Percentiles rank a stretch among this genome's conserved stretches.
Conservation (phyloP, 441 rosid genomes). For the Arabidopsis hybrid region DNA sequence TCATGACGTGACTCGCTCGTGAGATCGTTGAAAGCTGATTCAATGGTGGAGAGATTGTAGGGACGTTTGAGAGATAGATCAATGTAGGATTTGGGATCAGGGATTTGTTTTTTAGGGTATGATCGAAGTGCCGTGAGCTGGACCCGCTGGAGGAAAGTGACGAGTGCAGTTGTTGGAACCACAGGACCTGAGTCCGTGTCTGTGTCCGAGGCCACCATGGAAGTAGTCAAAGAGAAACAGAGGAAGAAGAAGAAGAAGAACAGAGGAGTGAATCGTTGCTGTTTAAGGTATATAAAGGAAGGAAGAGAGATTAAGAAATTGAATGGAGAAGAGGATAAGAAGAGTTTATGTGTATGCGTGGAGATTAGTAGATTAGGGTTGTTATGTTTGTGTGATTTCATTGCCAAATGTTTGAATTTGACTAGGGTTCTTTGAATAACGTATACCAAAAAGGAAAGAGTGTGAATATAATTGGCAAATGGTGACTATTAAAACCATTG, state of each 20-base stretch:
- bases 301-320: not conserved
- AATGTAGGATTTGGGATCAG: constrained; percentile 74
- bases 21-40: constrained; percentile 61
- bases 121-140: constrained; percentile 65
- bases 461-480: not conserved
- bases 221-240: constrained; percentile 24
- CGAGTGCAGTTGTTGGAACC: constrained; percentile 48
- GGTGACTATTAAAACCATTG: not conserved
- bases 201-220: constrained; percentile 14
- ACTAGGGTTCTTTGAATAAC: constrained; percentile 18
- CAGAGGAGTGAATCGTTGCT: not conserved
- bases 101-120: constrained; percentile 45
- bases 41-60: constrained; percentile 49
- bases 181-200: constrained; percentile 46
- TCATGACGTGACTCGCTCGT: constrained; percentile 42
- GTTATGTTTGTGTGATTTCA: not conserved
- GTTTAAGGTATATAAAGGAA: not conserved
- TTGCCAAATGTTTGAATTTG: constrained; percentile 13
- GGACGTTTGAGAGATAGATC: constrained; percentile 64
- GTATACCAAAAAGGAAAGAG: constrained; percentile 5
- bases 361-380: not conserved
- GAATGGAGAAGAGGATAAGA: not conserved
- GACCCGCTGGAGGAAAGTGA: constrained; percentile 65
- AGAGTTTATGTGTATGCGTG: not conserved
- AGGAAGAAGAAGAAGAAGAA: constrained; percentile 22